A percentile compares a stretch with the other conserved stretches of the same genome.
Evolutionary conservation across 495 filamentous ascomycete genomes (phyloP).

Genomic region (Xylaria scruposa): DNA sequence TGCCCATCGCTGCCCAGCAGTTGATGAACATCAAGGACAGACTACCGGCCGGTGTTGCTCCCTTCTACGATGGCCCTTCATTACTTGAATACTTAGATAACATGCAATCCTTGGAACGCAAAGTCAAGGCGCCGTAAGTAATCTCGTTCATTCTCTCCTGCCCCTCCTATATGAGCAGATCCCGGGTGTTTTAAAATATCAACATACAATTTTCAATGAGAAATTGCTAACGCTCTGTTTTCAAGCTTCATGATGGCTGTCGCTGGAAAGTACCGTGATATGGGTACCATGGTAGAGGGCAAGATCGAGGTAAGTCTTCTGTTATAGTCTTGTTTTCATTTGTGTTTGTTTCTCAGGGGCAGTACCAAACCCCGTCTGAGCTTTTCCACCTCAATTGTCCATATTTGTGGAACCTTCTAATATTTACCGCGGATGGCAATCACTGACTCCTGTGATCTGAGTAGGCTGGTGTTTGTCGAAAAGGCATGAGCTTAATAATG

Average conservation of each 20-base stretch:
- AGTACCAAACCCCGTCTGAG: not conserved
- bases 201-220: not conserved
- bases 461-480: slow-evolving; percentile 81
- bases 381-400: not conserved
- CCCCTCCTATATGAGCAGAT: not conserved
- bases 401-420: not conserved
- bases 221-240: slow-evolving; percentile 5
- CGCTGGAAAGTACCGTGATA: slow-evolving; percentile 91
- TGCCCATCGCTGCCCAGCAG: slow-evolving; percentile 94
- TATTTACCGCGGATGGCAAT: not conserved
- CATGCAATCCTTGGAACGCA: slow-evolving; percentile 92
- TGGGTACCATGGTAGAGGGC: slow-evolving; percentile 97
- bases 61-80: slow-evolving; percentile 92
- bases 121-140: slow-evolving; percentile 80
- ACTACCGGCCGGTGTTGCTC: slow-evolving; percentile 72
- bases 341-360: not conserved
- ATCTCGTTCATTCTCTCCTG: not conserved
- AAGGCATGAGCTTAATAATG: slow-evolving; percentile 80
- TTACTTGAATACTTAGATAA: slow-evolving; percentile 90
- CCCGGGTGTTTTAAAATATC: no score
- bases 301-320: slow-evolving; percentile 72
- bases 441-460: slow-evolving; percentile 12
- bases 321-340: not conserved
- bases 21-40: slow-evolving; percentile 87
- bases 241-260: slow-evolving; percentile 93